Evolutionary conservation across 2,329 filamentous ascomycete genomes (phyloP), one percentile per base, ranked within the genome.

Genomic region (Thelonectria discophora): DNA sequence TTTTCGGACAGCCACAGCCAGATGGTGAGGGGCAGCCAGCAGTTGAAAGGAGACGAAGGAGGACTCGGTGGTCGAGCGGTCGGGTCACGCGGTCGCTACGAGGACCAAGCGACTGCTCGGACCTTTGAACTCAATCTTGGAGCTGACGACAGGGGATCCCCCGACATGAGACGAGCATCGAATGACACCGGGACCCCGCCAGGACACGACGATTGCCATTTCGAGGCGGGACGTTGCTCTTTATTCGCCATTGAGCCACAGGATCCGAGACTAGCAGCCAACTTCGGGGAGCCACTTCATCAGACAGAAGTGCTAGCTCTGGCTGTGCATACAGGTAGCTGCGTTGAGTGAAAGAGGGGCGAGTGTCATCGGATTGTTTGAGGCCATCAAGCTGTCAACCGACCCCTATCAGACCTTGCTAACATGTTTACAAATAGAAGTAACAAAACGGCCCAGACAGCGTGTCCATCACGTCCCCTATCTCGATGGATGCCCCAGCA

Each of bases 381-480:
- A 30, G 27, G 27, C 27, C 27, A 24, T 24, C 21, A 3, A 24
- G 21, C 21, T 24, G n/a, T 24, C 21, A 24, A 3, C 21, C 6
- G 21, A 24, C 21, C 21, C 32, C n/a, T n/a, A n/a, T 30, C 5
- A 30, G 27, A 30, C 13, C 17, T n/a, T 9, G 8, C 27, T 30
- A 8, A 30, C 27, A 24, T 18, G 27, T 4, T 39, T 18, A 51
- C 8, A 51, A 18, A 13, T 51, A 51, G 18, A 46, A 55, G 18
- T 51, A 61, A 57, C 8, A 69, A 20, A 10, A 62, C 15, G 6
- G 54, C 50, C 1, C 65, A 58, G 0, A 60, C 37, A 43, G 60
- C 58, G 37, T 64, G 30, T 66, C 49, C 3, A 48, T 20, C 15
- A 56, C 42, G 2, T 62, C 6, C 0, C n/a, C 20, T 5, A 66